A percentile compares a stretch with the other conserved stretches of the same genome.
phyloP scores from a whole-genome alignment of 2,329 filamentous ascomycete genomes.

The Dendryphion nanum region DNA sequence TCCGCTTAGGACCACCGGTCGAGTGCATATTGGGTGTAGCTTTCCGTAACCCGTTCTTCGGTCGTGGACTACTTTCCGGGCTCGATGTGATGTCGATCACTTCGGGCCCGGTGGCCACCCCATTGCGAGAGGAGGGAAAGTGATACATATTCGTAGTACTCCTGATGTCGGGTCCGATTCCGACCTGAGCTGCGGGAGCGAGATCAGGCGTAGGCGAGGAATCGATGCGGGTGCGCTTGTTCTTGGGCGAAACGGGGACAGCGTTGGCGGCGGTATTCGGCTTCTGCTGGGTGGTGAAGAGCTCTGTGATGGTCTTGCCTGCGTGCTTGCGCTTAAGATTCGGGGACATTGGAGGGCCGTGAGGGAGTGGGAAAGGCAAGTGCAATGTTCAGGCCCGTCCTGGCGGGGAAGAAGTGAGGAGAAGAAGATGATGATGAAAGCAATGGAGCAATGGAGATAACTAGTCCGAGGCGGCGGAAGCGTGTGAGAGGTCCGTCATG shows the following conservation, averaged over 20 bases:
- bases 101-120: conserved; percentile 13
- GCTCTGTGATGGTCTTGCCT: conserved; percentile 33
- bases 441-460: conserved; percentile 17
- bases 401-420: conserved; percentile 6
- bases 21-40: conserved; percentile 67
- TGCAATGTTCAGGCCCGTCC: conserved; percentile 3
- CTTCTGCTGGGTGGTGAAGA: conserved; percentile 37
- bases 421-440: neutral
- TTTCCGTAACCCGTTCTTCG: conserved; percentile 37
- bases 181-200: no score
- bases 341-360: conserved; percentile 31
- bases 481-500: no score
- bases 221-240: conserved; percentile 30
- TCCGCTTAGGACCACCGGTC: conserved; percentile 67
- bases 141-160: conserved; percentile 36
- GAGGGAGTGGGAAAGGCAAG: no score
- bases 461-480: conserved; percentile 14
- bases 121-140: conserved; percentile 30
- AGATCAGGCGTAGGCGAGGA: conserved; percentile 20
- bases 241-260: conserved; percentile 26
- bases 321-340: conserved; percentile 39
- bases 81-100: conserved; percentile 31
- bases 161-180: conserved; percentile 11
- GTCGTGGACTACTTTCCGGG: conserved; percentile 41
- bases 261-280: conserved; percentile 23